phyloP scores from a whole-genome alignment of 2,329 filamentous ascomycete species.

The Clarireedia paspali region DNA sequence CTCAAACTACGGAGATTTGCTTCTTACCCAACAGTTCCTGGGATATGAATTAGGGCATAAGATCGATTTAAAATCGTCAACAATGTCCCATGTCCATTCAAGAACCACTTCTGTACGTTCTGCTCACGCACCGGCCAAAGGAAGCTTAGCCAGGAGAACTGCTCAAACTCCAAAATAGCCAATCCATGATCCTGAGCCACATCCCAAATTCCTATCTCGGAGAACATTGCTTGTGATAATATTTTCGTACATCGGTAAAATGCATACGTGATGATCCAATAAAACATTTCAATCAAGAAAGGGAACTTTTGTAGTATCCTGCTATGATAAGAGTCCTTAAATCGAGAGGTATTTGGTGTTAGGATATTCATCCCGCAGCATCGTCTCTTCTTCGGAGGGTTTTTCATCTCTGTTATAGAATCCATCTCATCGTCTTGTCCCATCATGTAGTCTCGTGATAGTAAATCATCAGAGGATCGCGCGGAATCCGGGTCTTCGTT shows the following conservation, averaged over 20 bases:
- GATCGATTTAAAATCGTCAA: slow-evolving; percentile 49
- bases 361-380: slow-evolving; percentile 42
- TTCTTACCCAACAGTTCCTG: slow-evolving; percentile 48
- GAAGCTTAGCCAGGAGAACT: slow-evolving; percentile 40
- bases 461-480: slow-evolving; percentile 26
- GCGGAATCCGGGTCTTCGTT: slow-evolving; percentile 23
- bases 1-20: background rate
- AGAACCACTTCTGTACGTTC: slow-evolving; percentile 49
- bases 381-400: slow-evolving; percentile 40
- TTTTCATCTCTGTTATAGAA: slow-evolving; percentile 22
- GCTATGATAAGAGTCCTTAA: slow-evolving; percentile 51
- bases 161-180: slow-evolving; percentile 46
- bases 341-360: slow-evolving; percentile 55
- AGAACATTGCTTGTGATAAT: slow-evolving; percentile 28
- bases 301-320: slow-evolving; percentile 58
- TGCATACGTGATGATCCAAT: slow-evolving; percentile 49
- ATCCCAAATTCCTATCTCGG: slow-evolving; percentile 41
- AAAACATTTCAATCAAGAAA: slow-evolving; percentile 60
- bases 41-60: slow-evolving; percentile 53
- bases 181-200: slow-evolving; percentile 48
- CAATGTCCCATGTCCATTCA: slow-evolving; percentile 43
- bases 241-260: slow-evolving; percentile 26
- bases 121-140: slow-evolving; percentile 46
- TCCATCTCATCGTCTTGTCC: slow-evolving; percentile 17
- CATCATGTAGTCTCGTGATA: slow-evolving; percentile 24